phyloP scores from a whole-genome alignment of 2,329 filamentous ascomycete genomes.

The Trichophyton equinum region DNA sequence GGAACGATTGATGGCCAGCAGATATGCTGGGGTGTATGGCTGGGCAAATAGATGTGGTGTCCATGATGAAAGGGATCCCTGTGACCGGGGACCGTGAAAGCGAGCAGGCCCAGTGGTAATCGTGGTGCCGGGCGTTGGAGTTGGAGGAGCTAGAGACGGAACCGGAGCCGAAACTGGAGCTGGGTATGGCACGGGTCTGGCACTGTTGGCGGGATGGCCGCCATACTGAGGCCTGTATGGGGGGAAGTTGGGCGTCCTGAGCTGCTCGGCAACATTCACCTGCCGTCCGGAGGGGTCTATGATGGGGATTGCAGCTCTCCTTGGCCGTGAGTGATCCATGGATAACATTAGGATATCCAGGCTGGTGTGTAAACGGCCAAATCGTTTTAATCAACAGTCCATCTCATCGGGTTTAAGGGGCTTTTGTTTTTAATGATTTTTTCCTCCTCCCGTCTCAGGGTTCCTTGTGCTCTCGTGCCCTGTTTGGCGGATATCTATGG shows the following conservation, averaged over 20 bases:
- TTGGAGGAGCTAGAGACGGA: too few species aligned
- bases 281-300: slow-evolving; percentile 3
- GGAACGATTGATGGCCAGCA: slow-evolving; percentile 19
- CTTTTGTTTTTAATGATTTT: neutral
- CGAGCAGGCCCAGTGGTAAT: neutral
- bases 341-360: neutral
- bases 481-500: neutral
- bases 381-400: neutral
- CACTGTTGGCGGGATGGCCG: neutral
- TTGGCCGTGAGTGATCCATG: neutral
- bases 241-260: neutral
- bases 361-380: neutral
- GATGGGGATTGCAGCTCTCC: slow-evolving; percentile 8
- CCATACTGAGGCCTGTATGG: neutral
- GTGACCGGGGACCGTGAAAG: neutral
- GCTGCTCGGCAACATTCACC: neutral
- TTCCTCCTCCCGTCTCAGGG: neutral
- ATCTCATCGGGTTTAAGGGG: neutral
- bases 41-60: slow-evolving; percentile 17
- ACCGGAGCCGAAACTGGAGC: neutral
- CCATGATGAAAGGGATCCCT: slow-evolving; percentile 5
- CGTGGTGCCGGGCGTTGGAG: neutral
- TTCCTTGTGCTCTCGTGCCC: neutral
- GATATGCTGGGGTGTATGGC: slow-evolving; percentile 17
- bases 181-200: neutral